phyloP scores from a whole-genome alignment of 1,139 yeast genomes.

The Geotrichum europaeum region DNA sequence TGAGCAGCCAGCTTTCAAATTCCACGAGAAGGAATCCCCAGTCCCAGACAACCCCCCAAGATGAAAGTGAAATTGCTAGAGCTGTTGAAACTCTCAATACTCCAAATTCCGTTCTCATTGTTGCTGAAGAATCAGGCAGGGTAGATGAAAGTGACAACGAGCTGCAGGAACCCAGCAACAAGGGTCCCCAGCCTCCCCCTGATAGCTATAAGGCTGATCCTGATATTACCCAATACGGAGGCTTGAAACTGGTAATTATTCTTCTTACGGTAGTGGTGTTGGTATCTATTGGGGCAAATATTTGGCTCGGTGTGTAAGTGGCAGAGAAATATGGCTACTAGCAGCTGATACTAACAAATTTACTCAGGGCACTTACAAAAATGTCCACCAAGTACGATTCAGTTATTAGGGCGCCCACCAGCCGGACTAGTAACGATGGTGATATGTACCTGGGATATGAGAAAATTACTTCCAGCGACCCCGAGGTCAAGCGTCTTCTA shows the following conservation, averaged over 20 bases:
- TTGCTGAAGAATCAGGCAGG: constrained; percentile 7
- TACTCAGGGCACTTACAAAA: neutral
- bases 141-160: neutral
- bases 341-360: neutral
- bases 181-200: neutral
- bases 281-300: constrained; percentile 7
- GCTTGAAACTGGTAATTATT: neutral
- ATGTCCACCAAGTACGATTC: neutral
- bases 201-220: neutral
- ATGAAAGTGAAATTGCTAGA: neutral
- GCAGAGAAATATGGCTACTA: neutral
- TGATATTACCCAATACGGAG: neutral
- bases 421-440: neutral
- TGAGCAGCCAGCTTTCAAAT: neutral
- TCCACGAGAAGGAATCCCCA: neutral
- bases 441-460: constrained; percentile 4
- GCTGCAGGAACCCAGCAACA: neutral
- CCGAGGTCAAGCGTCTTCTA: constrained; percentile 30
- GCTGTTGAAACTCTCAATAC: constrained; percentile 1
- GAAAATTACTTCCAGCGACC: constrained; percentile 17
- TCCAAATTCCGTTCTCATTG: constrained; percentile 6
- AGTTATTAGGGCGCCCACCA: neutral
- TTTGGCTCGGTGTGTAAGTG: constrained; percentile 12
- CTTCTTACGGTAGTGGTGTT: neutral
- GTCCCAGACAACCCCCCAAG: neutral